phyloP scores from a whole-genome alignment of 164 flowering plant genomes.

The Chimonanthus salicifolius region DNA sequence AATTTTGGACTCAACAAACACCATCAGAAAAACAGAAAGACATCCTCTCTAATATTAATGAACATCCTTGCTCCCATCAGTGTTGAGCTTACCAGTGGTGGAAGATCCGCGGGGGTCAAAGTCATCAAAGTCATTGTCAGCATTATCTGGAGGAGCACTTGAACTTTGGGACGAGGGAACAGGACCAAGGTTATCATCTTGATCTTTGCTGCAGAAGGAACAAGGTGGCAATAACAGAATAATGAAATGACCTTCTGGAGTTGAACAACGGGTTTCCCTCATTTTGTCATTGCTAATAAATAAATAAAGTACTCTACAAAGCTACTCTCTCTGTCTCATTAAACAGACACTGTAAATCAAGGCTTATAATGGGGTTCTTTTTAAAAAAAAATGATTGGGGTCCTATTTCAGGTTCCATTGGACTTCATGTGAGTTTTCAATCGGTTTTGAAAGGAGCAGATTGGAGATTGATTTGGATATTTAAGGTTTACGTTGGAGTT shows the following conservation, averaged over 20 bases:
- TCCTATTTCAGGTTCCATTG: too few species aligned
- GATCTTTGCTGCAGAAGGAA: conserved; percentile 31
- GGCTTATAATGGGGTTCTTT: too few species aligned
- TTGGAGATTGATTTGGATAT: too few species aligned
- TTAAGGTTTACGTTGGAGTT: too few species aligned
- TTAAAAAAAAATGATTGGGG: too few species aligned
- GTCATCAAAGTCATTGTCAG: conserved; percentile 86
- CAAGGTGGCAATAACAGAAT: background rate
- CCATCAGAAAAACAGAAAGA: background rate
- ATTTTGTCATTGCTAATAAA: too few species aligned
- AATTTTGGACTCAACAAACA: background rate
- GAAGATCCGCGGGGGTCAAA: conserved; percentile 95
- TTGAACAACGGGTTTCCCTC: too few species aligned
- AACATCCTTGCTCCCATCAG: background rate
- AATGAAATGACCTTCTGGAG: background rate
- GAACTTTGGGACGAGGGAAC: conserved; percentile 37
- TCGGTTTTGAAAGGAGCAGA: too few species aligned
- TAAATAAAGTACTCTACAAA: too few species aligned
- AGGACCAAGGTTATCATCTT: conserved; percentile 28
- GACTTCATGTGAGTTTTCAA: too few species aligned
- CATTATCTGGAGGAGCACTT: conserved; percentile 31
- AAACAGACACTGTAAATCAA: too few species aligned
- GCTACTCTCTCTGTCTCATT: too few species aligned
- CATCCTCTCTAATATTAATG: background rate
- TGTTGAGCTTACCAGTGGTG: conserved; percentile 45